Evolutionary conservation across 306 rosid species (phyloP), one percentile per base, ranked within the genome.

Genomic region (Malus sylvestris): DNA sequence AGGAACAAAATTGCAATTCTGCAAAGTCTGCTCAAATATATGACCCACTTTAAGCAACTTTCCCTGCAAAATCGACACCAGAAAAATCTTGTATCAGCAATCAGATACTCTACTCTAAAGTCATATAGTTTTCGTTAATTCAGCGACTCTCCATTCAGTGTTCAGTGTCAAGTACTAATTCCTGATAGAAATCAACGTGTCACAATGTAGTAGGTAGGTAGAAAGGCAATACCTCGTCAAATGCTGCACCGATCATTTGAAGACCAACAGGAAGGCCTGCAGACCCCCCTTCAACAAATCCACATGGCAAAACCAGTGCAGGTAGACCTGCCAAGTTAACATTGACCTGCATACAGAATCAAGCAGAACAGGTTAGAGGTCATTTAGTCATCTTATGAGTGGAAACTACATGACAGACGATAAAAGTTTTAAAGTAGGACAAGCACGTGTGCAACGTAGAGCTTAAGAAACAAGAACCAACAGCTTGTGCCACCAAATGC

Each of bases 311-410:
- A 73, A 92, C 97, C 83, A 95, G 83, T 76, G 99, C 99, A 77
- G 99, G 99, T 68, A 95, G 78, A 76, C 99, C 97, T 67, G 97
- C 99, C 78, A 95, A 88, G 93, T 95, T 95, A 38, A 90, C 99
- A 78, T 95, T 95, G 64, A 95, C 97, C 99, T 95, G 82, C 38
- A 51, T 40, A 30, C 42, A 70, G 72, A 42, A 75, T n/a, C 6
- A 38, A 51, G 75, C 38, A 53, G 38, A 40, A 71, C 74, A 72
- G 74, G 4, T 71, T 10, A 49, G 65, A 45, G 44, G 53, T 3
- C 19, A 57, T 40, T n/a, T 68, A 5, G 73, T 44, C 42, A n/a
- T 40, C 68, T 64, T 80, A 67, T 51, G 30, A 19, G 53, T 33
- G 10, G 76, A 71, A 38, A 67, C 63, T 67, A 71, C 18, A 30